Conservation (phyloP, 2,329 filamentous ascomycete species). For the Ophiostoma tasmaniense region DNA sequence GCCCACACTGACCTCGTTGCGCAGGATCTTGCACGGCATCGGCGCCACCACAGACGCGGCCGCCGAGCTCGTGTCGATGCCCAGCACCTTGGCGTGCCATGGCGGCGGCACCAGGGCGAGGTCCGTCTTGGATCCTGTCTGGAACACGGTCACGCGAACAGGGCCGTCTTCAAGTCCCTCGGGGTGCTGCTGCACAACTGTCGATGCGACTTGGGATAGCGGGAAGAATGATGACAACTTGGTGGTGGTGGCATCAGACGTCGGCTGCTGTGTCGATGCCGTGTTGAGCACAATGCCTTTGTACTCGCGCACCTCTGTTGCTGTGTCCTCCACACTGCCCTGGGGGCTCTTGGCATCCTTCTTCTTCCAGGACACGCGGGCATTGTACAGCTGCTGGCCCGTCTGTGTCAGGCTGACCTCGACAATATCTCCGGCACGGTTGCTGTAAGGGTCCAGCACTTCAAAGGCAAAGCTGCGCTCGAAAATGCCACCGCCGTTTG, state of each 20-base stretch:
- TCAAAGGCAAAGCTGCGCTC: constrained; percentile 42
- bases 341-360: neutral
- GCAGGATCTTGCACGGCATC: constrained; percentile 94
- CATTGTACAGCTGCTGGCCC: constrained; percentile 39
- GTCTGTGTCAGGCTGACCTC: constrained; percentile 43
- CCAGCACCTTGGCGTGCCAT: constrained; percentile 84
- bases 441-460: constrained; percentile 51
- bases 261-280: constrained; percentile 18
- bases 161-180: constrained; percentile 25
- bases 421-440: constrained; percentile 40
- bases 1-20: constrained; percentile 79
- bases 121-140: constrained; percentile 52
- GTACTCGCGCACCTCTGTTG: constrained; percentile 30
- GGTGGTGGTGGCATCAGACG: constrained; percentile 23
- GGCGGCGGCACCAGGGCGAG: constrained; percentile 51
- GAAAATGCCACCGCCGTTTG: neutral
- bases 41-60: constrained; percentile 79
- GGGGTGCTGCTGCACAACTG: constrained; percentile 53
- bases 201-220: constrained; percentile 68
- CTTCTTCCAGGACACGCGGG: constrained; percentile 34
- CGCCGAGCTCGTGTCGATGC: constrained; percentile 57
- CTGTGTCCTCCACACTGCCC: neutral
- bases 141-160: constrained; percentile 69
- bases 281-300: constrained; percentile 39
- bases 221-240: constrained; percentile 69